phyloP scores from a whole-genome alignment of 192 early-diverging fungal species.

The Gamsiella multidivaricata region DNA sequence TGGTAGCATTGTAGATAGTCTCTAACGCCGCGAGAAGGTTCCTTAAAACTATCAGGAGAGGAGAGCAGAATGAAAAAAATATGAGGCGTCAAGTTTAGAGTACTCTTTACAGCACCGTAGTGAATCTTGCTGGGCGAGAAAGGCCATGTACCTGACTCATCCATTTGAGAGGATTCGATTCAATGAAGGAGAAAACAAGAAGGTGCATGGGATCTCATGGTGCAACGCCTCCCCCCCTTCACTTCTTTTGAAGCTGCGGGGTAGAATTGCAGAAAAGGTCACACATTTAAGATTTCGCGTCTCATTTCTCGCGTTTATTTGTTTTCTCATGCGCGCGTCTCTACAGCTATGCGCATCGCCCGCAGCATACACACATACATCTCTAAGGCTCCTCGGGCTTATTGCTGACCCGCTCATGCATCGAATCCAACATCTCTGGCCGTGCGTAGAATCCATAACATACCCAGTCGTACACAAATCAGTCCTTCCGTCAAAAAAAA shows the following conservation, averaged over 20 bases:
- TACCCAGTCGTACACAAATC: neutral
- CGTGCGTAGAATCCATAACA: constrained; percentile 38
- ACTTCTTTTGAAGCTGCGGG: too few relatives aligned
- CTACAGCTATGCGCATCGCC: too few relatives aligned
- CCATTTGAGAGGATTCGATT: neutral
- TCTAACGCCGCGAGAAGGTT: constrained; percentile 57
- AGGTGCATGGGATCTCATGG: neutral
- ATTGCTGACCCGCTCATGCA: neutral
- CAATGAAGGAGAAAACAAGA: neutral
- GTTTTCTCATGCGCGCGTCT: too few relatives aligned
- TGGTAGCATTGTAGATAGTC: constrained; percentile 57
- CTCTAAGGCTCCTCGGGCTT: too few relatives aligned
- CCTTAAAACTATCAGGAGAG: constrained; percentile 25
- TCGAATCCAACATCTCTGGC: neutral
- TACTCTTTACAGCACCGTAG: too few relatives aligned
- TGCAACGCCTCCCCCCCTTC: neutral
- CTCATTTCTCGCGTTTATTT: too few relatives aligned
- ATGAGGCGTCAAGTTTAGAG: too few relatives aligned
- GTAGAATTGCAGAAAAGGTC: too few relatives aligned
- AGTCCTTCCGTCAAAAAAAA: constrained; percentile 27
- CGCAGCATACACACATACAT: too few relatives aligned
- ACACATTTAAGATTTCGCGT: too few relatives aligned
- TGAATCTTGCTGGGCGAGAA: too few relatives aligned
- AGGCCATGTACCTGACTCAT: constrained; percentile 11
- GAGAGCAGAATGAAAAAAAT: neutral